Evolutionary conservation across 1,139 yeast genomes (phyloP), one percentile per base, ranked within the genome.

Genomic region (Kodamaea sp.): DNA sequence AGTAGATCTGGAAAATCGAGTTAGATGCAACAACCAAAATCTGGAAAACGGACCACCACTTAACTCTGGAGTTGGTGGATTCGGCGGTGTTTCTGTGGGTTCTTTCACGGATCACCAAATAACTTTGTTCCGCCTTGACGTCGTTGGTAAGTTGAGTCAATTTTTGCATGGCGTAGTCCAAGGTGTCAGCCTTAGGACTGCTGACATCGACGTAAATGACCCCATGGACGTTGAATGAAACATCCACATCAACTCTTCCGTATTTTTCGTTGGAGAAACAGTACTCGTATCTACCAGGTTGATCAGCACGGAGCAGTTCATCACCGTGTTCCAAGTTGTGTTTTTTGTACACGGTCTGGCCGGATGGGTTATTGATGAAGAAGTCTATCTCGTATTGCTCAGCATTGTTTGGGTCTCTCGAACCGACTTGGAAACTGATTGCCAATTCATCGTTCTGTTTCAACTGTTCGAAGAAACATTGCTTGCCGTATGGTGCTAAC

Each of bases 71-170:
- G 64, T 92, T 92, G 34, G 98, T 92, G 19, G 95, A 84, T 66
- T 92, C 98, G 6, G 98, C 97, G 12, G 98, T 92, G 67, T 92
- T 92, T 76, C 98, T 85, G 65, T 92, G 98, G 22, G 95, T 86
- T 67, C 97, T 83, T 66, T 92, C 98, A 66, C 98, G 83, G 43
- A 92, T 89, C 31, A 89, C 95, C 54, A 92, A 83, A 66, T 92
- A 92, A 48, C 88, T 79, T 57, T 84, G 94, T 66, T 92, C 98
- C 49, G 90, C 94, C 65, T 84, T 85, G 43, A 92, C 89, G 53
- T 88, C 96, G 49, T 79, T 79, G 29, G 95, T 83, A 51, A 87
- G 71, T 46, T 85, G 87, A 46, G 81, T 68, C 53, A 92, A 72
- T 59, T 80, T 78, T 59, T 80, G 79, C 37, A 92, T 87, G 37